Percentiles rank a stretch among this genome's conserved stretches.
Evolutionary conservation across 2,329 filamentous ascomycete genomes (phyloP).

Genomic region (Phoma sp.): DNA sequence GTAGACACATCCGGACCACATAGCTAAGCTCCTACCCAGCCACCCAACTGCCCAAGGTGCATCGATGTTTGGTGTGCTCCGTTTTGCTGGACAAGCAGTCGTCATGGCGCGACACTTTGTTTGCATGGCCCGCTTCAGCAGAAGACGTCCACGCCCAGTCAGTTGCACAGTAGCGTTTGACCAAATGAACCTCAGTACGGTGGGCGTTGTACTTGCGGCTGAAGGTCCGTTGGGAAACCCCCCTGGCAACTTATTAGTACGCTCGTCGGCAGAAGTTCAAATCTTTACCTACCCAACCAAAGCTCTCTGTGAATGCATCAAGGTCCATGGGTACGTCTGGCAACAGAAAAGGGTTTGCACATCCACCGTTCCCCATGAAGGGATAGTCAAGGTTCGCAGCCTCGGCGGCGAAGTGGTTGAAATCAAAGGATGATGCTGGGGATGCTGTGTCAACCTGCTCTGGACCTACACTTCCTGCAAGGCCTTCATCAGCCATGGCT

Average conservation of each 20-base stretch:
- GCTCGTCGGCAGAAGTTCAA: not conserved
- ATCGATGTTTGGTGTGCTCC: too few species aligned
- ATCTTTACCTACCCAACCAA: slow-evolving; percentile 31
- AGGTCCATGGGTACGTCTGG: slow-evolving; percentile 34
- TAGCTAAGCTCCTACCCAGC: not conserved
- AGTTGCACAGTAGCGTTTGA: too few species aligned
- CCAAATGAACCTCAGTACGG: not conserved
- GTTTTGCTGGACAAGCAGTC: too few species aligned
- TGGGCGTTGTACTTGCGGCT: not conserved
- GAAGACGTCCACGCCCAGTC: too few species aligned
- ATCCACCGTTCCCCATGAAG: slow-evolving; percentile 12
- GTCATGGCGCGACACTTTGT: too few species aligned
- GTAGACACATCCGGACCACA: not conserved
- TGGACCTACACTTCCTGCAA: slow-evolving; percentile 1
- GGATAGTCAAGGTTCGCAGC: slow-evolving; percentile 4
- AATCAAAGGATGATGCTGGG: slow-evolving; percentile 26
- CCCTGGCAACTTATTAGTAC: not conserved
- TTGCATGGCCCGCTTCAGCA: not conserved
- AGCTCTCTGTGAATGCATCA: slow-evolving; percentile 22
- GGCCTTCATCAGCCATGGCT: not conserved
- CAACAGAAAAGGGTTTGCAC: slow-evolving; percentile 25
- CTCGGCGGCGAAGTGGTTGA: slow-evolving; percentile 18
- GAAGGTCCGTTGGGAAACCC: slow-evolving; percentile 3
- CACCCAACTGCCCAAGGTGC: not conserved
- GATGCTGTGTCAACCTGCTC: slow-evolving; percentile 13